Evolutionary conservation across 257 asterid genomes (phyloP).

Genomic region (Parsonsia alboflavescens): DNA sequence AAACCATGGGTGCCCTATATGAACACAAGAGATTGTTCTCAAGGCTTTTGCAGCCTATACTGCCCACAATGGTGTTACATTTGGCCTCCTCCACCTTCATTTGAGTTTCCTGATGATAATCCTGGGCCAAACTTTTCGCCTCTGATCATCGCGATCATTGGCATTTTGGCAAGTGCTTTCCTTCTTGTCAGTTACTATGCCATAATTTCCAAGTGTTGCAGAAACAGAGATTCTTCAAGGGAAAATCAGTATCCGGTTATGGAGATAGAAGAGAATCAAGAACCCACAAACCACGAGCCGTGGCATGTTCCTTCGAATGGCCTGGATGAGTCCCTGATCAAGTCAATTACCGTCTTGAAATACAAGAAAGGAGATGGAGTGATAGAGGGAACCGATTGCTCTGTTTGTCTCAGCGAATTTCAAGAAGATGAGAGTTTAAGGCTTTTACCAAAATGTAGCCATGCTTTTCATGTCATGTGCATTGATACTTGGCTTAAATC

Average conservation of each 20-base stretch:
- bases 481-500: constrained; percentile 58
- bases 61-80: constrained; percentile 56
- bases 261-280: constrained; percentile 24
- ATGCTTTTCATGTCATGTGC: constrained; percentile 53
- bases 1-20: constrained; percentile 40
- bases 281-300: constrained; percentile 22
- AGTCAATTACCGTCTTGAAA: constrained; percentile 31
- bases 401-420: constrained; percentile 53
- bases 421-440: constrained; percentile 42
- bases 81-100: constrained; percentile 46
- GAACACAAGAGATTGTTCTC: constrained; percentile 47
- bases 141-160: constrained; percentile 38
- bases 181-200: constrained; percentile 47
- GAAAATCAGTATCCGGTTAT: constrained; percentile 10
- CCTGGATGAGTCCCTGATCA: constrained; percentile 37
- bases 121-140: constrained; percentile 36
- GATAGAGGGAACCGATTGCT: constrained; percentile 35
- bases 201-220: constrained; percentile 41
- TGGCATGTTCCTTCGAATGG: constrained; percentile 33
- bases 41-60: constrained; percentile 43
- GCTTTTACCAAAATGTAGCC: constrained; percentile 49
- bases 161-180: constrained; percentile 39
- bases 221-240: constrained; percentile 23
- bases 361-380: constrained; percentile 32
- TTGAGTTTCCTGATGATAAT: constrained; percentile 22